These are phyloP conservation scores for Ophiorrhiza pumila DNA, from an alignment of 257 asterid species.

Conservation along the genomic window DNA sequence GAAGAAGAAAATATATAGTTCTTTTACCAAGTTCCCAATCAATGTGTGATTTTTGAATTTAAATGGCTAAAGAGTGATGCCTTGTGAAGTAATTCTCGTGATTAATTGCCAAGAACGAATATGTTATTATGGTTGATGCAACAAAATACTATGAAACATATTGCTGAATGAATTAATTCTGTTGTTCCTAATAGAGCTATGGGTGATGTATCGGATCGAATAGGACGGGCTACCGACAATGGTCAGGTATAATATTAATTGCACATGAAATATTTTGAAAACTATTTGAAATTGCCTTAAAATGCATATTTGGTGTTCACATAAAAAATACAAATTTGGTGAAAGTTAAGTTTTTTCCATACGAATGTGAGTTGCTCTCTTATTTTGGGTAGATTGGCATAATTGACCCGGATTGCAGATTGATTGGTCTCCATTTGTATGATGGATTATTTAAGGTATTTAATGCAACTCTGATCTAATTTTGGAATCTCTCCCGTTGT, in stretches of 20 bases:
- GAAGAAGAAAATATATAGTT: not conserved
- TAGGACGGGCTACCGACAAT: constrained; percentile 89
- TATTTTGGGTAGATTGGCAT: constrained; percentile 63
- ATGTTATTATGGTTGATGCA: not conserved
- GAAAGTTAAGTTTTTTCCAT: not conserved
- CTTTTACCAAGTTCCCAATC: not conserved
- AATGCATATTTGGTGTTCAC: not conserved
- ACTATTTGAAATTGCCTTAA: not conserved
- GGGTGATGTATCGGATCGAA: constrained; percentile 96
- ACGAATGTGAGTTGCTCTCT: constrained; percentile 8
- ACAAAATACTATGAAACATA: not conserved
- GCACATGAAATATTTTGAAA: not conserved
- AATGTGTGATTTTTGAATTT: not conserved
- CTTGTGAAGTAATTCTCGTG: not conserved
- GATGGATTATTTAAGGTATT: constrained; percentile 86
- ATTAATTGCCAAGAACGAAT: not conserved
- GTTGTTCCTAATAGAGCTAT: constrained; percentile 54
- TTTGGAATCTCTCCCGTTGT: not conserved
- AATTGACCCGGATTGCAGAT: constrained; percentile 87
- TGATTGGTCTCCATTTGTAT: constrained; percentile 86
- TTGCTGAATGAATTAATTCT: not conserved
- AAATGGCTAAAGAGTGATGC: not conserved
- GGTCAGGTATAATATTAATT: constrained; percentile 63
- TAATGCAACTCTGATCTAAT: too few species aligned
- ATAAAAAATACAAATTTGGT: not conserved